Conservation (phyloP, 192 early-diverging fungal species). For the Thamnidium elegans region DNA sequence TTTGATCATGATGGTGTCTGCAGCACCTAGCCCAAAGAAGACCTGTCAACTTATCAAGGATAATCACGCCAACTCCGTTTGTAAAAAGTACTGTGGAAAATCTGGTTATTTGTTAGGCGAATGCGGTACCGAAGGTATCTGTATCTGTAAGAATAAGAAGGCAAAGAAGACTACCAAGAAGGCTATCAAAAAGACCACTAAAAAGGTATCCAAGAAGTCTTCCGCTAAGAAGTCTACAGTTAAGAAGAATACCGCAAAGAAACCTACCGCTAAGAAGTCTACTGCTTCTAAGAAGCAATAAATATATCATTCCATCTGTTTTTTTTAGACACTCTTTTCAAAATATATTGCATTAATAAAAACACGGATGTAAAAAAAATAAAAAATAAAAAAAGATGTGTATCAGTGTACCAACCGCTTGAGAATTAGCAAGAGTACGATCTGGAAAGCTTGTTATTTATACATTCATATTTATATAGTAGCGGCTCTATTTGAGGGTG, state of each 20-base stretch:
- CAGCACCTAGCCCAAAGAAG: constrained; percentile 8
- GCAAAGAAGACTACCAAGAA: not conserved
- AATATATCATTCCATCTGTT: too few relatives aligned
- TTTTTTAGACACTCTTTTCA: too few relatives aligned
- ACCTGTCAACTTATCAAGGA: constrained; percentile 11
- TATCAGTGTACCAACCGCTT: constrained; percentile 3
- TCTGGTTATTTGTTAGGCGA: constrained; percentile 11
- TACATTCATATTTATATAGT: not conserved
- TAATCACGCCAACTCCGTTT: constrained; percentile 9
- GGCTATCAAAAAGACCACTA: not conserved
- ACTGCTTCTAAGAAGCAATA: too few relatives aligned
- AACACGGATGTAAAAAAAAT: too few relatives aligned
- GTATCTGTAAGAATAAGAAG: constrained; percentile 6
- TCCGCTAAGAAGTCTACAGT: too few relatives aligned
- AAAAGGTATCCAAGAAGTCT: too few relatives aligned
- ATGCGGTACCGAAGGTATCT: constrained; percentile 10
- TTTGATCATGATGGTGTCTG: not conserved
- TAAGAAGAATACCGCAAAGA: too few relatives aligned
- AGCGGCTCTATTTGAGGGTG: too few relatives aligned
- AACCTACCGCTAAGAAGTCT: too few relatives aligned
- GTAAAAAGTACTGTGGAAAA: constrained; percentile 15
- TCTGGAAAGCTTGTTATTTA: constrained; percentile 3
- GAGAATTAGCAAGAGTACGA: not conserved
- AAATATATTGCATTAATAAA: too few relatives aligned
- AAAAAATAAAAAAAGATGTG: too few relatives aligned